These are phyloP conservation scores for Trichosanthes truncata DNA, from an alignment of 306 rosid genomes.

Conservation along the genomic window DNA sequence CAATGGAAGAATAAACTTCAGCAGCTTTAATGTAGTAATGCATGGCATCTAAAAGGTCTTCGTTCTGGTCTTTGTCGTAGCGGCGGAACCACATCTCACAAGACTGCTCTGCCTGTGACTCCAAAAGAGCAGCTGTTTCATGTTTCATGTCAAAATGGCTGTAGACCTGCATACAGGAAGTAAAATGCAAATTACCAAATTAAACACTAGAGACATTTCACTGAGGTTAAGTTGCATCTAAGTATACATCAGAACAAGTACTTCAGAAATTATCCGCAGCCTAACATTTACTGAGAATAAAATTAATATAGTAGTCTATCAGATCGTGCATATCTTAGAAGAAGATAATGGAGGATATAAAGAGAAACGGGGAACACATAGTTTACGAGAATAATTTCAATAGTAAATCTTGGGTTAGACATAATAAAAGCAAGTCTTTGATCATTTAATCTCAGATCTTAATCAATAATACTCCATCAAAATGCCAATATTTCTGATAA, in stretches of 20 bases:
- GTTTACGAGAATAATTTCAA: not conserved
- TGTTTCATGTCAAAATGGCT: slow-evolving; percentile 95
- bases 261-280: not conserved
- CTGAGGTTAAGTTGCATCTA: slow-evolving; percentile 1
- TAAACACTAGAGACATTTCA: slow-evolving; percentile 1
- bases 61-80: slow-evolving; percentile 79
- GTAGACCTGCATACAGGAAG: slow-evolving; percentile 53
- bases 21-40: slow-evolving; percentile 95
- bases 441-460: not conserved
- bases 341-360: not conserved
- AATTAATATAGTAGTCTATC: not conserved
- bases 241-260: slow-evolving; percentile 4
- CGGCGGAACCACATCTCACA: slow-evolving; percentile 63
- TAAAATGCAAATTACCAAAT: slow-evolving; percentile 7
- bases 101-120: slow-evolving; percentile 77
- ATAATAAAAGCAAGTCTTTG: not conserved
- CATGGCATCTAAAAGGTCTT: slow-evolving; percentile 84
- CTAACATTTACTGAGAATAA: not conserved
- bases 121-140: slow-evolving; percentile 87
- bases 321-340: not conserved
- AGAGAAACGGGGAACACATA: not conserved
- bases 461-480: not conserved
- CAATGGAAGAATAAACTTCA: slow-evolving; percentile 86
- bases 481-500: not conserved
- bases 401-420: not conserved